phyloP scores from a whole-genome alignment of 176 grass and related monocot species.

The Alopecurus myosuroides region DNA sequence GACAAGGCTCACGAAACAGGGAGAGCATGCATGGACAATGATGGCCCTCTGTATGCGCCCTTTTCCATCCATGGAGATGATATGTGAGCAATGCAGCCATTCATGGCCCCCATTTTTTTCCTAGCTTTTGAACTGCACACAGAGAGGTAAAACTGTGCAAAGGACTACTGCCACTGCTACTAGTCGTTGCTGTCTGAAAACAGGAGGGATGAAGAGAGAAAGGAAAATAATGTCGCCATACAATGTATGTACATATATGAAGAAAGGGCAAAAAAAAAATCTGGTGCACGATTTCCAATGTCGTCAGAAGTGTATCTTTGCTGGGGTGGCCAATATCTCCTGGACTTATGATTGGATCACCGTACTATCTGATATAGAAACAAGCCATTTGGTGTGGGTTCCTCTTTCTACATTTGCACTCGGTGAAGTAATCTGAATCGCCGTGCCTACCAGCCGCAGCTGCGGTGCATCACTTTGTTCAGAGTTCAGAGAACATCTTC shows the following conservation, averaged over 20 bases:
- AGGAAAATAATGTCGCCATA: not conserved
- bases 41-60: slow-evolving; percentile 31
- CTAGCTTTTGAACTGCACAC: slow-evolving; percentile 24
- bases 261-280: not conserved
- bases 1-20: slow-evolving; percentile 23
- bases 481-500: slow-evolving; percentile 20
- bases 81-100: slow-evolving; percentile 34
- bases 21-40: slow-evolving; percentile 22
- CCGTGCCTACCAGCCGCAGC: slow-evolving; percentile 9
- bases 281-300: slow-evolving; percentile 26
- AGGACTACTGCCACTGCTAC: not conserved
- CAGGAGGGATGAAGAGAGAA: not conserved
- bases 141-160: slow-evolving; percentile 15
- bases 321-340: slow-evolving; percentile 21
- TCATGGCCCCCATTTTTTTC: slow-evolving; percentile 15
- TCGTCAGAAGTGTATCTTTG: slow-evolving; percentile 37
- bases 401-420: slow-evolving; percentile 25
- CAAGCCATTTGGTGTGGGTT: slow-evolving; percentile 15
- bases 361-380: slow-evolving; percentile 24
- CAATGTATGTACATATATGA: slow-evolving; percentile 19
- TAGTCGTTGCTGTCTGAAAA: slow-evolving; percentile 21
- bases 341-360: slow-evolving; percentile 41
- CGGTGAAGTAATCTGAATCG: no score
- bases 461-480: slow-evolving; percentile 20
- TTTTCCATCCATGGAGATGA: slow-evolving; percentile 46